Evolutionary conservation across 2,329 filamentous ascomycete genomes (phyloP), one percentile per base, ranked within the genome.

Genomic region (Ceratocystiopsis brevicomis): DNA sequence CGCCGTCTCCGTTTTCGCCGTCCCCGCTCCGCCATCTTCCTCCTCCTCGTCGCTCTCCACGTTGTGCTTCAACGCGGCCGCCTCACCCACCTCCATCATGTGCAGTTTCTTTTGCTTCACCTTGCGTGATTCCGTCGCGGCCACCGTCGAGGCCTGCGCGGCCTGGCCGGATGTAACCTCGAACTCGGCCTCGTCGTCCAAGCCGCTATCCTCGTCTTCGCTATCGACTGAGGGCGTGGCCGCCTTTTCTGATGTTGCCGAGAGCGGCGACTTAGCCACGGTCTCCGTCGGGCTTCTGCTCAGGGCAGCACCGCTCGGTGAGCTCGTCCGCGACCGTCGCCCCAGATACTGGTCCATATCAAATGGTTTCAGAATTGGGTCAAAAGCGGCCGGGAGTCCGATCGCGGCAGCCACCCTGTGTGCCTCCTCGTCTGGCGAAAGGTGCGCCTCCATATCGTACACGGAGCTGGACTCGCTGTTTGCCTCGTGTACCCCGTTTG

Each of bases 381-480:
- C 75, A 48, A 76, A 79, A 19, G 65, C 60, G 3, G 73, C 73
- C 0, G 75, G 74, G 3, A 79, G 58, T 0, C 74, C 75, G 11
- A 79, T 63, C 15, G 73, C 76, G 47, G 71, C 67, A 38, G 75
- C 75, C 8, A 80, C 76, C 44, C 68, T 67, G 50, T 78, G 74
- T 0, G 75, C 75, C 56, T 80, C 76, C 48, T 76, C 71, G 49
- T 76, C 73, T 2, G 71, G 60, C 1, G 69, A 69, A 37, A 73
- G 63, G 37, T 64, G 61, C 2, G 66, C 61, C 54, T 75, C 70
- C 17, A 74, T 61, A 50, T 73, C 66, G 53, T 72, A 74, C 9
- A 62, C 57, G 51, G 63, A 67, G 50, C 63, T 67, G 35, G 62
- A 61, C 45, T 70, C 67, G 55, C 64, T 69, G 46, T 76, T 69